Base-by-base conservation (phyloP, 2,329 filamentous ascomycete species). In the Fusarium solani-melongenae region DNA sequence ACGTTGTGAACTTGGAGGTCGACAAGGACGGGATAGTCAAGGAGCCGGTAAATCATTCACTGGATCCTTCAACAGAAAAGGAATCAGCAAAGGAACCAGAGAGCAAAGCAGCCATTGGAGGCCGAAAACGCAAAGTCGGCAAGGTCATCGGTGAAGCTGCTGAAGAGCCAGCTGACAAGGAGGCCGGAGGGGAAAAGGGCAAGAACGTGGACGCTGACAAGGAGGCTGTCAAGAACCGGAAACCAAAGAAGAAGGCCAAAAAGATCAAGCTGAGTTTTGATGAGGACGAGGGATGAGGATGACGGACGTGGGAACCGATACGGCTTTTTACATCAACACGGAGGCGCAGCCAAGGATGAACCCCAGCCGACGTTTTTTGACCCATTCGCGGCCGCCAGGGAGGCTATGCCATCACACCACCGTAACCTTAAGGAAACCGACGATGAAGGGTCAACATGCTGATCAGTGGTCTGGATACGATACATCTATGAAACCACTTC, bases 201-300 rank as follows among this genome's bases (percentile, higher is more conserved):
- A 61, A 66, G 33, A 62, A 62, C 4, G n/a, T 60, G 5, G 77
- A 79, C 7, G 78, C 76, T 1, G 78, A 79, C 11, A 80, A 78
- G 5, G 79, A 80, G 4, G 76, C 79, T 9, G 46, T 61, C 29
- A 79, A 77, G 72, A 78, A 79, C 9, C 81, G 79, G 66, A 82
- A 80, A 67, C 73, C 72, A 9, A 88, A 87, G 79, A 90, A 91
- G 79, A 88, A 88, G 81, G 82, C 84, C 6, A 90, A 90, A 81
- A 92, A 92, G 83, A 89, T 92, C 68, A 92, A 92, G 83, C 83
- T 92, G 53, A 92, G 91, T 80, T 92, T 92, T 78, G 89, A 89
- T 29, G 88, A 92, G 65, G 90, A 91, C 20, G 88, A 90, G 36
- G 85, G 82, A 22, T 82, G 82, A 84, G 64, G 5, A 11, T 15